Evolutionary conservation across 1,139 yeast species (phyloP).

Genomic region (Debaryomyces subglobosus): DNA sequence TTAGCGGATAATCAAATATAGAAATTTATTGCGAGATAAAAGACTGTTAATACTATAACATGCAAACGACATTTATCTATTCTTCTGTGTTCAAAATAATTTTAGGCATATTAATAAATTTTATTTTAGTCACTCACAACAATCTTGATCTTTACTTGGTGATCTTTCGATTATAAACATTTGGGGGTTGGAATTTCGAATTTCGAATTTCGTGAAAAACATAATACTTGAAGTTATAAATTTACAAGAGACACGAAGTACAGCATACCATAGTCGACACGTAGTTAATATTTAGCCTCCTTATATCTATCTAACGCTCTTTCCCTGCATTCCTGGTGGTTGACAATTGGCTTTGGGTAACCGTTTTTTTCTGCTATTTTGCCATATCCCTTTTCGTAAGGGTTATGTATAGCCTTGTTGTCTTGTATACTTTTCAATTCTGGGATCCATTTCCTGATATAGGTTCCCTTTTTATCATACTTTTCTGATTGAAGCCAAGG

Average conservation of each 20-base stretch:
- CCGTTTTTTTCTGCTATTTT: conserved; percentile 24
- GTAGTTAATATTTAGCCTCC: conserved; percentile 28
- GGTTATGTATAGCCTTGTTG: conserved; percentile 37
- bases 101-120: too few species aligned
- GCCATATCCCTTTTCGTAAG: conserved; percentile 28
- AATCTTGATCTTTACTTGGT: too few species aligned
- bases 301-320: conserved; percentile 41
- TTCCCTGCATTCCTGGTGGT: conserved; percentile 38
- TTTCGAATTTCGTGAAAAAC: too few species aligned
- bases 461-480: conserved; percentile 50
- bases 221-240: too few species aligned
- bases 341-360: conserved; percentile 48
- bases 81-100: too few species aligned
- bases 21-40: neutral
- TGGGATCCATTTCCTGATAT: conserved; percentile 53
- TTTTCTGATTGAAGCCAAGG: conserved; percentile 54
- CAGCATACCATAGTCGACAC: neutral
- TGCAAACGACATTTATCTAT: too few species aligned
- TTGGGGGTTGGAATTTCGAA: too few species aligned
- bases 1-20: neutral
- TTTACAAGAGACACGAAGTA: neutral
- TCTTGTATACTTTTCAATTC: conserved; percentile 40
- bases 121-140: too few species aligned
- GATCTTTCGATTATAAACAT: too few species aligned
- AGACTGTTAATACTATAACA: neutral